A percentile compares a stretch with the other conserved stretches of the same genome.
Conservation (phyloP, 2,329 filamentous ascomycete species). For the Aspergillus aculeatus region DNA sequence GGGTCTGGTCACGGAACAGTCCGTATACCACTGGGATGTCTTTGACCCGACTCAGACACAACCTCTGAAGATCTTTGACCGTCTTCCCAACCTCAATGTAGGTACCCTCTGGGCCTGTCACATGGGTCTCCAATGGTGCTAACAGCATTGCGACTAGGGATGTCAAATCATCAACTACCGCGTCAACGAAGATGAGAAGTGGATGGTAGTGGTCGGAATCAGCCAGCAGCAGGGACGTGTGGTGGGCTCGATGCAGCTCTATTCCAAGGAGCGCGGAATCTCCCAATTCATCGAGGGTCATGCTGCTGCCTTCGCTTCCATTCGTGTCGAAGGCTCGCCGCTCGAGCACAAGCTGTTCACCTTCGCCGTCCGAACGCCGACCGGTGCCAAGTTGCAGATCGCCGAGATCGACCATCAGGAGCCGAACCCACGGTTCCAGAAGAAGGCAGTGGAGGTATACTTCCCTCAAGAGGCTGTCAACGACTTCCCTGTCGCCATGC, state of each 20-base stretch:
- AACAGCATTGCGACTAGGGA: slow-evolving; percentile 54
- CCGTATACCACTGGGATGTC: slow-evolving; percentile 97
- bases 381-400: slow-evolving; percentile 92
- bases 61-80: slow-evolving; percentile 90
- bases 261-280: slow-evolving; percentile 92
- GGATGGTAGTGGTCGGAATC: slow-evolving; percentile 97
- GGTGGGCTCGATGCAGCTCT: slow-evolving; percentile 94
- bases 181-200: slow-evolving; percentile 91
- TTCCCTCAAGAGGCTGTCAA: slow-evolving; percentile 94
- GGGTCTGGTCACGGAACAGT: slow-evolving; percentile 84
- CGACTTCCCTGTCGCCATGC: slow-evolving; percentile 97
- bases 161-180: slow-evolving; percentile 99
- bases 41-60: slow-evolving; percentile 76
- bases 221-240: slow-evolving; percentile 90
- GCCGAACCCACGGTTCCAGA: slow-evolving; percentile 82
- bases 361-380: slow-evolving; percentile 87
- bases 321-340: slow-evolving; percentile 83
- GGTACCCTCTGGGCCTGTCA: slow-evolving; percentile 34
- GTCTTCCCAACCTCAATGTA: slow-evolving; percentile 84
- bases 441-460: slow-evolving; percentile 97
- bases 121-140: neutral
- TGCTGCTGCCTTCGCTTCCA: slow-evolving; percentile 87
- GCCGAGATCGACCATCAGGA: slow-evolving; percentile 95
- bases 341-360: slow-evolving; percentile 94
- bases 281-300: slow-evolving; percentile 98